phyloP scores from a whole-genome alignment of 2,329 filamentous ascomycete species.

The Penicillium sp. region DNA sequence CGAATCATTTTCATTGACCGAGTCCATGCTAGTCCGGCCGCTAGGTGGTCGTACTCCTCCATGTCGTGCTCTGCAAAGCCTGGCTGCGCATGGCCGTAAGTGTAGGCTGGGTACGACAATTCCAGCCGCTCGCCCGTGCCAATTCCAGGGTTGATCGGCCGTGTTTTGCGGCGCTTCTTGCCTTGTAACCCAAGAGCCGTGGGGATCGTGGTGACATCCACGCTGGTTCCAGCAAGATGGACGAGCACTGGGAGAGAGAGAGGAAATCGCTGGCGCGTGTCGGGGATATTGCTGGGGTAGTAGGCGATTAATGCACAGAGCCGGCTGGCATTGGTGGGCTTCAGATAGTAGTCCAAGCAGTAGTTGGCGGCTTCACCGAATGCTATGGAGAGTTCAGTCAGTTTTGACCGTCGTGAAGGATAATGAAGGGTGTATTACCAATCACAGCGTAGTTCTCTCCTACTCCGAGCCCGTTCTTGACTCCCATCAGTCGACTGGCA shows the following conservation, averaged over 20 bases:
- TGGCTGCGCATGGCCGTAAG: conserved; percentile 55
- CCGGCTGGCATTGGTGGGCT: conserved; percentile 52
- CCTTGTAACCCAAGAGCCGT: conserved; percentile 55
- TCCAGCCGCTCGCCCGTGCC: conserved; percentile 48
- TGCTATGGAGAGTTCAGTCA: conserved; percentile 42
- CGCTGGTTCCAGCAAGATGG: conserved; percentile 53
- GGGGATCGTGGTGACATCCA: conserved; percentile 50
- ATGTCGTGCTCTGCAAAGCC: conserved; percentile 71
- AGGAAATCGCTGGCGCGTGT: conserved; percentile 40
- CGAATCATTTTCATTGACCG: conserved; percentile 60
- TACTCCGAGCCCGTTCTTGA: conserved; percentile 55
- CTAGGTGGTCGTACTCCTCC: conserved; percentile 64
- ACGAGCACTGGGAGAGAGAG: conserved; percentile 50
- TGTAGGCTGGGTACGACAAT: conserved; percentile 43
- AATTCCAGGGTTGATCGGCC: conserved; percentile 51
- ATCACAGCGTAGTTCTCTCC: conserved; percentile 62
- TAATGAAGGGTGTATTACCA: conserved; percentile 43
- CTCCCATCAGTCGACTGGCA: conserved; percentile 49
- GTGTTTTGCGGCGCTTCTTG: conserved; percentile 49
- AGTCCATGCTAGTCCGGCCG: conserved; percentile 66
- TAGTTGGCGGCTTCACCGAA: conserved; percentile 61
- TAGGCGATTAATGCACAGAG: conserved; percentile 61
- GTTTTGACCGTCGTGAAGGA: background rate
- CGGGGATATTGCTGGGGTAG: conserved; percentile 60
- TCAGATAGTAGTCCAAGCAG: conserved; percentile 57